These are phyloP conservation scores for Starmerella riodocensis DNA, from an alignment of 805 yeast genomes.

Conservation along the genomic window DNA sequence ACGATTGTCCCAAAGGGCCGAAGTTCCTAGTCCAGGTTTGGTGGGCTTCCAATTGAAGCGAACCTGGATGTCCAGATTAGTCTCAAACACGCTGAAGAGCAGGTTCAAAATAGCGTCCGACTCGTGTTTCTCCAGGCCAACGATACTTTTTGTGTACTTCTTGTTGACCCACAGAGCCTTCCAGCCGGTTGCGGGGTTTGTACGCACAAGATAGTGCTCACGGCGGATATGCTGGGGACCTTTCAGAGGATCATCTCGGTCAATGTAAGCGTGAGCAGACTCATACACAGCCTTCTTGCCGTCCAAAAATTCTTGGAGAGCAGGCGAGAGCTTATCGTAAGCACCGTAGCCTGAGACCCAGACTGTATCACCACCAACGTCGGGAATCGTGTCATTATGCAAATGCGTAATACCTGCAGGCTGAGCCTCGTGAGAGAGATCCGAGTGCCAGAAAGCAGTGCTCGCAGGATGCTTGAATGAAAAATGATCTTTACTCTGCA, in stretches of 20 bases:
- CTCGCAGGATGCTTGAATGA: slow-evolving; percentile 23
- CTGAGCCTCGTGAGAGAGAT: slow-evolving; percentile 60
- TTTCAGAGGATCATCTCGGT: slow-evolving; percentile 26
- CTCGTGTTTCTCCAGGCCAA: slow-evolving; percentile 63
- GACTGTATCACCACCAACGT: slow-evolving; percentile 43
- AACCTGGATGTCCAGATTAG: slow-evolving; percentile 32
- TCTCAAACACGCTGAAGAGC: slow-evolving; percentile 31
- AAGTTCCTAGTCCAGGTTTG: slow-evolving; percentile 24
- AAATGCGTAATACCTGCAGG: slow-evolving; percentile 64
- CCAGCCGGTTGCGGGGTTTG: slow-evolving; percentile 54
- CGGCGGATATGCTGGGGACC: slow-evolving; percentile 31
- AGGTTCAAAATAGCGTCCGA: slow-evolving; percentile 47
- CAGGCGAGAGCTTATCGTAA: slow-evolving; percentile 39
- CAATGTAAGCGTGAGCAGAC: slow-evolving; percentile 32
- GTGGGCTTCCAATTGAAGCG: slow-evolving; percentile 38
- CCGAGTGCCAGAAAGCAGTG: slow-evolving; percentile 49
- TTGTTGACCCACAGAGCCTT: slow-evolving; percentile 45
- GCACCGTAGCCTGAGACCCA: slow-evolving; percentile 44
- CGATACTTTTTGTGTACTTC: slow-evolving; percentile 50
- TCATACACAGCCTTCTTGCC: slow-evolving; percentile 50
- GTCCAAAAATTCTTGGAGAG: slow-evolving; percentile 35
- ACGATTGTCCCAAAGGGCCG: slow-evolving; percentile 46
- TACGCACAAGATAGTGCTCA: slow-evolving; percentile 47
- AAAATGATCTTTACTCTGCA: slow-evolving; percentile 29
- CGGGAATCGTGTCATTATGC: slow-evolving; percentile 46